These are phyloP conservation scores for Senna tora DNA, from an alignment of 306 rosid species.

Conservation along the genomic window DNA sequence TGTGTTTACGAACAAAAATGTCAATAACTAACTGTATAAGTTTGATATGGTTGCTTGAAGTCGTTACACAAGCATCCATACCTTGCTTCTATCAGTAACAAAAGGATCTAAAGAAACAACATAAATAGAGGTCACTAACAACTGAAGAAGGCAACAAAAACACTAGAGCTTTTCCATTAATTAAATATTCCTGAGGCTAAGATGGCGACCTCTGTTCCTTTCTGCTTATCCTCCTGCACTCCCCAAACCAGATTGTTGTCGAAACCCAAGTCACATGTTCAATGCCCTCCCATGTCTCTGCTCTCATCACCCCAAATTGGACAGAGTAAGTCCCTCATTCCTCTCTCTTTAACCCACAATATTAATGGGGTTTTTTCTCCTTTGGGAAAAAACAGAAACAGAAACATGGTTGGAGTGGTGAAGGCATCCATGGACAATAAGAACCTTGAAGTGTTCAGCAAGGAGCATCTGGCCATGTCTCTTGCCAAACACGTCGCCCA, in stretches of 20 bases:
- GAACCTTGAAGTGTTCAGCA: constrained; percentile 54
- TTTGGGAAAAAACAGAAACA: neutral
- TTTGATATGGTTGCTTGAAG: constrained; percentile 25
- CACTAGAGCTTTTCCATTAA: neutral
- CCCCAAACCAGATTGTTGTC: constrained; percentile 21
- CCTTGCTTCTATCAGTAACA: constrained; percentile 21
- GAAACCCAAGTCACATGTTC: neutral
- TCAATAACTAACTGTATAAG: too few species aligned
- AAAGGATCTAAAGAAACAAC: neutral
- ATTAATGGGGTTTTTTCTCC: constrained; percentile 22
- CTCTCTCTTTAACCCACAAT: constrained; percentile 9
- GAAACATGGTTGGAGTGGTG: constrained; percentile 5
- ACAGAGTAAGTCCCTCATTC: neutral
- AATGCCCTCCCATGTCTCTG: constrained; percentile 6
- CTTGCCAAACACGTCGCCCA: constrained; percentile 44
- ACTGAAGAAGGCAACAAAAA: neutral
- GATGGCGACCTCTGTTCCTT: constrained; percentile 37
- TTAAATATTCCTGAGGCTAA: neutral
- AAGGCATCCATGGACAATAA: constrained; percentile 34
- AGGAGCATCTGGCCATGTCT: constrained; percentile 53
- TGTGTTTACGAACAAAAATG: too few species aligned
- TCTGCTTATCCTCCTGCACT: constrained; percentile 27
- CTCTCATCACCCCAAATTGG: neutral
- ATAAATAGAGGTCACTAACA: constrained; percentile 30
- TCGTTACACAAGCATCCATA: constrained; percentile 32